Evolutionary conservation across 139 green algal species (phyloP).

Genomic region (Tetraselmis striata): DNA sequence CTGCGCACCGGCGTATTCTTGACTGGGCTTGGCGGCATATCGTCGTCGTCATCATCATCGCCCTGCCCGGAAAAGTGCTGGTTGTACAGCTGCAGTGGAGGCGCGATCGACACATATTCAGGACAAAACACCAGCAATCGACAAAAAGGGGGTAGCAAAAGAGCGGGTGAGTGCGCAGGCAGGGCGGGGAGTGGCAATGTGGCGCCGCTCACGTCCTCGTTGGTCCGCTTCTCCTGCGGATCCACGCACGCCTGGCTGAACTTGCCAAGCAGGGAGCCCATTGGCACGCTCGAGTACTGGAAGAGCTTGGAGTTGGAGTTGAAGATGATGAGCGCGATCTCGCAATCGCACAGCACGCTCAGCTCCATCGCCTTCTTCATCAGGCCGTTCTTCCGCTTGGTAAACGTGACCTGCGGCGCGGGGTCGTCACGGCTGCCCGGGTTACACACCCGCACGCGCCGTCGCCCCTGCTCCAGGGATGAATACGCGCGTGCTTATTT

Average conservation of each 20-base stretch:
- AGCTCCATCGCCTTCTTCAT: conserved; percentile 82
- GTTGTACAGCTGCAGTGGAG: conserved; percentile 40
- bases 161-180: not conserved
- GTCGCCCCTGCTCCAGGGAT: not conserved
- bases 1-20: not conserved
- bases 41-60: conserved; percentile 20
- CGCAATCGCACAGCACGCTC: conserved; percentile 68
- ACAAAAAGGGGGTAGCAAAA: conserved; percentile 14
- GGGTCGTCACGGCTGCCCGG: no score
- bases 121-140: no score
- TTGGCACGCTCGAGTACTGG: conserved; percentile 60
- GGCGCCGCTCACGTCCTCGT: conserved; percentile 39
- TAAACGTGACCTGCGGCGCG: conserved; percentile 33
- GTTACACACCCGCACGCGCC: no score
- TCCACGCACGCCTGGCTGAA: conserved; percentile 40
- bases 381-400: conserved; percentile 68
- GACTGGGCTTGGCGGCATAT: not conserved
- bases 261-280: conserved; percentile 52
- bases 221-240: conserved; percentile 54
- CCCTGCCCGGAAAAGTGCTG: conserved; percentile 35
- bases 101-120: no score
- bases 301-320: conserved; percentile 47
- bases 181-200: not conserved
- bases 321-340: conserved; percentile 73
- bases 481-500: no score